A percentile compares a stretch with the other conserved stretches of the same genome.
Conservation (phyloP, 805 yeast genomes). For the Suhomyces sp. region DNA sequence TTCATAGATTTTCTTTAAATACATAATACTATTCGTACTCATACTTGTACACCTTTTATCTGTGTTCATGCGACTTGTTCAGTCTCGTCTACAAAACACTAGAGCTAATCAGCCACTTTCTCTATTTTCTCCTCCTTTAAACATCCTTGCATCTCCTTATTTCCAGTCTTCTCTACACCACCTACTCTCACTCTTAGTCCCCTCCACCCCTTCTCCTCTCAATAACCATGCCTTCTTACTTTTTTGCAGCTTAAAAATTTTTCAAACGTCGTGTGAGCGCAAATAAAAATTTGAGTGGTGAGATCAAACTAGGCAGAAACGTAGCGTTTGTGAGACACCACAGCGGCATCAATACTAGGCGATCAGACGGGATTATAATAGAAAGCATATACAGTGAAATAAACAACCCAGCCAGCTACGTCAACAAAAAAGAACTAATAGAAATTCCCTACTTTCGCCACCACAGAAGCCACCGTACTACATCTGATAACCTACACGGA, state of each 20-base stretch:
- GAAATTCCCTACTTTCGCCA: not conserved
- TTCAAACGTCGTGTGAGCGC: slow-evolving; percentile 5
- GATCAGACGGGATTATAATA: not conserved
- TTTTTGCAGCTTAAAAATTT: slow-evolving; percentile 2
- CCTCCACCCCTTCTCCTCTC: not conserved
- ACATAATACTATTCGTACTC: not conserved
- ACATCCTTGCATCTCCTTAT: not conserved
- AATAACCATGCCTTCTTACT: not conserved
- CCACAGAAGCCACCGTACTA: not conserved
- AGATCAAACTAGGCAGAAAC: not conserved
- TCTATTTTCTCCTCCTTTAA: too few species aligned
- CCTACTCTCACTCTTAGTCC: not conserved
- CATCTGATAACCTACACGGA: not conserved
- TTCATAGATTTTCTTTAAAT: too few species aligned
- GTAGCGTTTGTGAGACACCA: not conserved
- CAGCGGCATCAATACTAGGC: not conserved
- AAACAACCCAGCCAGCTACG: not conserved
- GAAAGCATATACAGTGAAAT: not conserved
- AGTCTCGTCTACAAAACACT: not conserved
- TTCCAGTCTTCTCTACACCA: not conserved
- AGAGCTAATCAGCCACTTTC: not conserved
- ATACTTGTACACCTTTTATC: not conserved
- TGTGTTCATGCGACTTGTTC: not conserved
- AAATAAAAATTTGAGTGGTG: slow-evolving; percentile 3
- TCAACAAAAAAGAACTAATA: not conserved